phyloP scores from a whole-genome alignment of 768 basidiomycete genomes.

The Calocybe gangraenosa region DNA sequence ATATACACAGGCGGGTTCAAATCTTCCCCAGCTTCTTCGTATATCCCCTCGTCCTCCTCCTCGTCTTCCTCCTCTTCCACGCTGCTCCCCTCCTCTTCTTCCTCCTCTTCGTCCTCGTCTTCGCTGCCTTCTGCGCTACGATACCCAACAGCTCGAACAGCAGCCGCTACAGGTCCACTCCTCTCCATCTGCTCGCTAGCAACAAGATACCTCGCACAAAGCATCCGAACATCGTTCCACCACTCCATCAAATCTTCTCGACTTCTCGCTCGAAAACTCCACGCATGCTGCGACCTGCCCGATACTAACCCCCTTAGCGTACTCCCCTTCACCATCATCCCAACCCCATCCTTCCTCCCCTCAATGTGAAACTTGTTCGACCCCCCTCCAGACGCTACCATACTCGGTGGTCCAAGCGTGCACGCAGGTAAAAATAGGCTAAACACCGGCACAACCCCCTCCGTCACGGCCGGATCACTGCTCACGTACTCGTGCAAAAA shows the following conservation, averaged over 20 bases:
- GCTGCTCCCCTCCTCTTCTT: constrained; percentile 41
- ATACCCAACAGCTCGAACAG: constrained; percentile 87
- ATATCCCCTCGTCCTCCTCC: constrained; percentile 41
- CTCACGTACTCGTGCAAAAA: constrained; percentile 91
- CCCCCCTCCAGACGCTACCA: constrained; percentile 46
- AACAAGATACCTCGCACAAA: constrained; percentile 90
- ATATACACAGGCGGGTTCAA: constrained; percentile 41
- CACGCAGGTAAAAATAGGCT: constrained; percentile 91
- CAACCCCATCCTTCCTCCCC: constrained; percentile 78
- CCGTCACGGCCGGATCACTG: constrained; percentile 59
- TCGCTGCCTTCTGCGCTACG: constrained; percentile 71
- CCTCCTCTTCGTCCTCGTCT: constrained; percentile 63
- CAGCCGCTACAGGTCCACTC: constrained; percentile 87
- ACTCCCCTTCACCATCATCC: constrained; percentile 55
- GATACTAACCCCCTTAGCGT: constrained; percentile 18
- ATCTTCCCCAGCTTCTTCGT: constrained; percentile 34
- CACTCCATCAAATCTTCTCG: constrained; percentile 99
- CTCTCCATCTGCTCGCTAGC: constrained; percentile 92
- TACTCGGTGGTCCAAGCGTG: constrained; percentile 89
- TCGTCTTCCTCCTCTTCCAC: constrained; percentile 41
- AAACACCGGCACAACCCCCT: constrained; percentile 64
- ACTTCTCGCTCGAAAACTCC: constrained; percentile 85
- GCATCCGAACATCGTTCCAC: constrained; percentile 97
- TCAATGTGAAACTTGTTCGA: constrained; percentile 98
- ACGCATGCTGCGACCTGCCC: constrained; percentile 42